Conservation (phyloP, 2,329 filamentous ascomycete species). For the Calonectria henricotiae region DNA sequence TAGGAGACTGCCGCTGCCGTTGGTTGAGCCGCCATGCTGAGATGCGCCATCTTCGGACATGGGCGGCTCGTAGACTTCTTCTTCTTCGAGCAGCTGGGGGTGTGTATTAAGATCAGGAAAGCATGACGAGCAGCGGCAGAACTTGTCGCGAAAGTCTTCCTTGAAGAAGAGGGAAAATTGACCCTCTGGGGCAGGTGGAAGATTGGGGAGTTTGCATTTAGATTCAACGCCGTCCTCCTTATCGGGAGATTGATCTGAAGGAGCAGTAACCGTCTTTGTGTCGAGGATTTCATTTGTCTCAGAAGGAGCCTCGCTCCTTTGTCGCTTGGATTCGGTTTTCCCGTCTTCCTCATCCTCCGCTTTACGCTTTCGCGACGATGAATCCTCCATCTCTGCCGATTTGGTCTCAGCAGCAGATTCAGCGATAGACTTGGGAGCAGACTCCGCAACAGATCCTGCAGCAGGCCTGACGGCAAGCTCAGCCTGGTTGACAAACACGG, state of each 20-base stretch:
- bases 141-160: conserved; percentile 82
- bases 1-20: conserved; percentile 86
- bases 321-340: conserved; percentile 66
- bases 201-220: conserved; percentile 73
- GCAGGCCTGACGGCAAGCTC: conserved; percentile 3
- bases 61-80: conserved; percentile 94
- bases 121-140: conserved; percentile 89
- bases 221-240: conserved; percentile 30
- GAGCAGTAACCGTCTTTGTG: background rate
- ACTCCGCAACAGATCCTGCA: background rate
- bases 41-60: conserved; percentile 78
- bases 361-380: conserved; percentile 76
- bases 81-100: conserved; percentile 90
- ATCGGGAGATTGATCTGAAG: conserved; percentile 41
- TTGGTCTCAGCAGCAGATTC: background rate
- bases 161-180: conserved; percentile 88
- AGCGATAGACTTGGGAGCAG: background rate
- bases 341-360: conserved; percentile 68
- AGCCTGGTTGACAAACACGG: conserved; percentile 71
- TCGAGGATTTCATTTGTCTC: conserved; percentile 12
- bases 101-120: conserved; percentile 81
- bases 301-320: conserved; percentile 62
- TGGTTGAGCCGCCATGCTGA: conserved; percentile 70
- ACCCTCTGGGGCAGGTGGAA: conserved; percentile 71
- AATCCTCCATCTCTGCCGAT: conserved; percentile 31